These are phyloP conservation scores for Arabidopsis thaliana DNA, from an alignment of 345 rosid genomes.

Conservation along the genomic window TAIR10.1 NC_003076.8:23839001-23839500, in stretches of 20 bases:
- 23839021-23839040: too few species aligned
- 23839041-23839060: too few species aligned
- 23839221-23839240: constrained; percentile 31
- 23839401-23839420: constrained; percentile 30
- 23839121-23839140: constrained; percentile 4
- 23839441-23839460: constrained; percentile 32
- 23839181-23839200: constrained; percentile 11
- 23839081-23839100: neutral
- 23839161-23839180: constrained; percentile 8
- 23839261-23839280: constrained; percentile 38
- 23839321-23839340: constrained; percentile 33
- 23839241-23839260: constrained; percentile 29
- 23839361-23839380: constrained; percentile 20
- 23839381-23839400: constrained; percentile 12
- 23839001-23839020: too few species aligned
- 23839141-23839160: neutral
- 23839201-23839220: constrained; percentile 45
- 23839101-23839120: neutral
- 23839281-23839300: constrained; percentile 38
- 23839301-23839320: constrained; percentile 35
- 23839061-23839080: neutral
- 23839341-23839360: constrained; percentile 26
- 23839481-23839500: constrained; percentile 47
- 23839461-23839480: constrained; percentile 30
- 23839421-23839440: constrained; percentile 38